phyloP scores from a whole-genome alignment of 306 rosid species.

The Acacia crassicarpa region DNA sequence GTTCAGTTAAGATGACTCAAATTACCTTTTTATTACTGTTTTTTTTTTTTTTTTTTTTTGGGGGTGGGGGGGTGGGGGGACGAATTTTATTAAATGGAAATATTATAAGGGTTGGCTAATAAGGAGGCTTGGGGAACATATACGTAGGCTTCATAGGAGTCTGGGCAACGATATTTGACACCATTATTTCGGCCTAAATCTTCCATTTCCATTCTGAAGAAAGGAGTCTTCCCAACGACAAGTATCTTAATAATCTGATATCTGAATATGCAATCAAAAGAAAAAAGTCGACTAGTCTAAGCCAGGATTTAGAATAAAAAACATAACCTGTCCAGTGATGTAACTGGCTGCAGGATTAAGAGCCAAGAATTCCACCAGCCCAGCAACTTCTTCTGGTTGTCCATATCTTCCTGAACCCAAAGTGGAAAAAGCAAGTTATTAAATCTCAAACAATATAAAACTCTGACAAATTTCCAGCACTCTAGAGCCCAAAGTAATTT shows the following conservation, averaged over 20 bases:
- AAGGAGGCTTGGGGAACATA: not conserved
- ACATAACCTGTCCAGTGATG: constrained; percentile 87
- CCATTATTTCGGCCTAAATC: not conserved
- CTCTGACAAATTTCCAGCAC: not conserved
- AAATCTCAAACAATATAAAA: constrained; percentile 21
- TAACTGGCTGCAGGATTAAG: constrained; percentile 85
- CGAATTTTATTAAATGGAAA: not conserved
- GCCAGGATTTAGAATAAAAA: not conserved
- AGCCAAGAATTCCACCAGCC: constrained; percentile 94
- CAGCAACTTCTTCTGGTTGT: constrained; percentile 96
- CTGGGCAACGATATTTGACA: not conserved
- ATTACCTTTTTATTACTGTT: not conserved
- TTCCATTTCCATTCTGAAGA: not conserved
- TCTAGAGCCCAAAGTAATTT: not conserved
- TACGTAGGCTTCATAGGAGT: not conserved
- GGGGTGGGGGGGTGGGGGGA: too few species aligned
- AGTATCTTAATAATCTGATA: not conserved
- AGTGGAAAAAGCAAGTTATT: constrained; percentile 17
- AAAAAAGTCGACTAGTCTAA: not conserved
- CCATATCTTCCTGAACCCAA: constrained; percentile 82
- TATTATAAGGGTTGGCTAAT: not conserved
- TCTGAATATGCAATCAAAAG: not conserved
- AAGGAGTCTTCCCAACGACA: not conserved
- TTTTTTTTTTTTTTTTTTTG: too few species aligned
- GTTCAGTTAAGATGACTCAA: not conserved